Percentiles rank a stretch among this genome's conserved stretches.
phyloP scores from a whole-genome alignment of 2,329 filamentous ascomycete genomes.

The Alternaria ventricosa region DNA sequence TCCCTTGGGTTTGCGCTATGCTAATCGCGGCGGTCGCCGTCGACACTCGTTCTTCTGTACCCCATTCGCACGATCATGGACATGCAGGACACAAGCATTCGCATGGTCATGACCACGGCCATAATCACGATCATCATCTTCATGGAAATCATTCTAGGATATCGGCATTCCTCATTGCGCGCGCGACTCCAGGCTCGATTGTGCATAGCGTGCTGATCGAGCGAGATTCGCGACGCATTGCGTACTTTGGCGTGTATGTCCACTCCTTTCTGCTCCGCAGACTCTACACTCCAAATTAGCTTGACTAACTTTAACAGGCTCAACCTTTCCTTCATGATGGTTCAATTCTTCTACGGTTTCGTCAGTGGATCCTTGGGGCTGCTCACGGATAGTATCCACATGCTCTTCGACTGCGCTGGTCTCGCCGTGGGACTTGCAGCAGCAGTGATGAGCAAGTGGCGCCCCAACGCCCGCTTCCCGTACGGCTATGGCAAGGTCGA shows the following conservation, averaged over 20 bases:
- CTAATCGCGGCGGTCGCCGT: conserved; percentile 50
- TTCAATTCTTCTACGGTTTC: conserved; percentile 94
- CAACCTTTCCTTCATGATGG: conserved; percentile 92
- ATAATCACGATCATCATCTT: conserved; percentile 43
- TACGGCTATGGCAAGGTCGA: conserved; percentile 98
- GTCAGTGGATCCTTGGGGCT: conserved; percentile 90
- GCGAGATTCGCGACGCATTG: conserved; percentile 91
- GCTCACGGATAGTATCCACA: conserved; percentile 97
- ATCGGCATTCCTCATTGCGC: conserved; percentile 74
- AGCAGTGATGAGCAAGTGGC: conserved; percentile 96
- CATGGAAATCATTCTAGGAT: conserved; percentile 67
- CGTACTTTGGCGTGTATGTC: conserved; percentile 91
- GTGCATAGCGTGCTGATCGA: conserved; percentile 86
- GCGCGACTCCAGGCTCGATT: conserved; percentile 75
- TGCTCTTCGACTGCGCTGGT: conserved; percentile 98
- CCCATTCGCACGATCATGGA: conserved; percentile 37
- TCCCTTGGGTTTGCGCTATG: conserved; percentile 36
- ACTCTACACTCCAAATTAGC: too few relatives aligned
- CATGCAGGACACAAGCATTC: conserved; percentile 41
- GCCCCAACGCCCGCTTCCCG: conserved; percentile 83
- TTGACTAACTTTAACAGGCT: conserved; percentile 61
- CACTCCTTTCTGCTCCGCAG: not conserved
- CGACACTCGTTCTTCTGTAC: conserved; percentile 44
- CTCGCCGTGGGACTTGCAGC: conserved; percentile 89
- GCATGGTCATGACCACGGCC: conserved; percentile 26